Evolutionary conservation across 1,284 basidiomycete species (phyloP), one percentile per base, ranked within the genome.

Genomic region (Ganoderma meredithae): DNA sequence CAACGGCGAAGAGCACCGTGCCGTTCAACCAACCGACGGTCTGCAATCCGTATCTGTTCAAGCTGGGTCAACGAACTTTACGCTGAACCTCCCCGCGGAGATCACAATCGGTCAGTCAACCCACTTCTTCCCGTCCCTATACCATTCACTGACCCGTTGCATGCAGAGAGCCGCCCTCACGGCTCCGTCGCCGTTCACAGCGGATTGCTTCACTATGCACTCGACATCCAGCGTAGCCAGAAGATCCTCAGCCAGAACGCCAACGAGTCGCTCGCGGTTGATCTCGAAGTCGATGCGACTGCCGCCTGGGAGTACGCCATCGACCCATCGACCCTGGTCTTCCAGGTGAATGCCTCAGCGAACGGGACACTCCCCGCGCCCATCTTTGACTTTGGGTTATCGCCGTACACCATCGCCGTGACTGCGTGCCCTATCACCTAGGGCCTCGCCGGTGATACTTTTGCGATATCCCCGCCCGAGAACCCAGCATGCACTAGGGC

Each of bases 141-240:
- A 19, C 2, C 19, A 19, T 22, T 49, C 22, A 10, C n/a, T 49
- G 10, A 25, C 9, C 22, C 12, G 1, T 12, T 22, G 47, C 10
- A 12, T 25, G 47, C 8, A 49, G 47, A 49, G 47, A 25, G 22
- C 10, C 47, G 47, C 47, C 47, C 47, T 12, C 47, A 25, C 22
- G 22, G 22, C n/a, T 49, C 85, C 15, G 78, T 88, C 62, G 85
- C 86, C 8, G 79, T 88, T 12, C 85, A 86, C 53, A 83, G 86
- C n/a, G 86, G 86, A 15, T 83, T 85, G 12, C 75, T 88, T 31
- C 82, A 86, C 75, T 88, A 87, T 71, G 86, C 86, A 7, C 84
- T 84, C 71, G 86, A 87, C 72, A 86, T 78, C 31, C 64, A 73
- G 3, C 79, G 83, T 13, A 82, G 71, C 65, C 78, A 82, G 70